Evolutionary conservation across 257 asterid species (phyloP).

Genomic region (Plantago major): DNA sequence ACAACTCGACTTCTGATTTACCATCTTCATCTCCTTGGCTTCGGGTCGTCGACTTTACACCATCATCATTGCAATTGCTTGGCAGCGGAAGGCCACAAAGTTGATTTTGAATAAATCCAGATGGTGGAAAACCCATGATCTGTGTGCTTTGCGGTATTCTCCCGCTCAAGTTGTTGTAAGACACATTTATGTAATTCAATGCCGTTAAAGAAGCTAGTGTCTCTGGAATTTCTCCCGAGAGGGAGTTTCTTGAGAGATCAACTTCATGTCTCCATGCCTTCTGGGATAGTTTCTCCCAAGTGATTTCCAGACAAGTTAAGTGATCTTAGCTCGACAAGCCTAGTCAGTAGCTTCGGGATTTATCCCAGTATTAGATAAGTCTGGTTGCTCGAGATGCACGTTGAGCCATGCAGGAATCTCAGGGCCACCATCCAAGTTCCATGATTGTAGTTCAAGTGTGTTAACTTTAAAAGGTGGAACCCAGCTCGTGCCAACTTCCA

Average conservation of each 20-base stretch:
- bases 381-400: background rate
- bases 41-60: background rate
- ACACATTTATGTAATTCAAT: conserved; percentile 21
- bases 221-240: conserved; percentile 30
- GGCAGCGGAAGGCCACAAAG: conserved; percentile 31
- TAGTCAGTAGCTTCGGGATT: conserved; percentile 28
- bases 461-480: conserved; percentile 16
- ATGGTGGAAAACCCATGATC: conserved; percentile 3
- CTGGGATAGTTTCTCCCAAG: conserved; percentile 21
- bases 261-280: conserved; percentile 27
- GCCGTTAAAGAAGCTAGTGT: conserved; percentile 5
- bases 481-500: conserved; percentile 27
- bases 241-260: conserved; percentile 30
- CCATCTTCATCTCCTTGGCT: background rate
- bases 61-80: background rate
- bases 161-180: conserved; percentile 28
- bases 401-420: conserved; percentile 29
- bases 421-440: conserved; percentile 23
- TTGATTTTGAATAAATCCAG: conserved; percentile 22
- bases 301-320: conserved; percentile 29
- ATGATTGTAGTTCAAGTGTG: background rate
- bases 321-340: conserved; percentile 23
- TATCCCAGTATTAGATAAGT: conserved; percentile 31
- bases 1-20: conserved; percentile 5
- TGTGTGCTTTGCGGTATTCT: conserved; percentile 30